Evolutionary conservation across 768 basidiomycete species (phyloP), one percentile per base, ranked within the genome.

Genomic region (Mycena belliarum): DNA sequence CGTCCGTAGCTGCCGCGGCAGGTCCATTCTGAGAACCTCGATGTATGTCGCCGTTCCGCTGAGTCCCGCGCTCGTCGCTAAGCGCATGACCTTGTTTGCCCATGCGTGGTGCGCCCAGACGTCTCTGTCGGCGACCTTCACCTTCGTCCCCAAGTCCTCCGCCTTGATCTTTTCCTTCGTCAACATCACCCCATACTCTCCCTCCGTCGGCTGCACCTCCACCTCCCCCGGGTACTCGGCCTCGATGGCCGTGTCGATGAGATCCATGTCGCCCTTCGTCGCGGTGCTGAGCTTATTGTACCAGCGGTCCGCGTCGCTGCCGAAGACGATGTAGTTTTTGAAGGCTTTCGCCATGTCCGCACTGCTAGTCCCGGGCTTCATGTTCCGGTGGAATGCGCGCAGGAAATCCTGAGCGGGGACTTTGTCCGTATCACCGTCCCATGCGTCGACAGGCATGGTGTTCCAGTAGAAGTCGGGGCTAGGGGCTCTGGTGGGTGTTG

Each of bases 101-200:
- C 49, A 51, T 6, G 49, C 28, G 40, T 51, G 40, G 12, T 51
- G 49, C 40, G 49, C 49, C 49, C 49, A 51, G 3, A 51, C 49
- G 25, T 51, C 40, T 25, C 49, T 26, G 28, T 51, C 49, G 15
- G 40, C 40, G 0, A 51, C 40, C 10, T 42, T 51, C 25, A 41
- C 20, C 40, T 42, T 51, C 38, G 28, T 51, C n/a, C 49, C 49
- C 25, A 51, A 28, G 26, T 51, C 49, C 40, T 41, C 49, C 40
- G 12, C 42, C 40, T 38, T 41, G n/a, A 51, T 25, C 28, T 41
- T 51, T 26, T 28, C 20, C n/a, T 16, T 5, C 25, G 42, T 24
- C 49, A 51, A 24, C 28, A 41, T 40, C 11, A 28, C 42, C 14
- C n/a, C 49, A 23, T 8, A 51, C 11, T 51, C 49, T 14, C 38